Evolutionary conservation across 192 early-diverging fungal genomes (phyloP).

Genomic region (Umbelopsis ramanniana): DNA sequence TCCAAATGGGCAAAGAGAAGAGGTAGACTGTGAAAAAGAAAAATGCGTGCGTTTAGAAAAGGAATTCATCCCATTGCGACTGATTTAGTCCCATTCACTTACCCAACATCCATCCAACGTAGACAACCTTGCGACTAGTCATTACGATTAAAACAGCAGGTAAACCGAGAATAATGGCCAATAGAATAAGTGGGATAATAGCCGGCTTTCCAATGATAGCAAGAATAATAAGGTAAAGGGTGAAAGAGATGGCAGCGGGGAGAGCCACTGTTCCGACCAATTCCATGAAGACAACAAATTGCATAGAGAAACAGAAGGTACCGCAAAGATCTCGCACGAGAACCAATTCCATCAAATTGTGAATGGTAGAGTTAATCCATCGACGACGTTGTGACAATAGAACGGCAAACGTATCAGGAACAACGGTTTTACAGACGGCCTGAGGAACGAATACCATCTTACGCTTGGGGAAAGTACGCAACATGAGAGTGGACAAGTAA

Average conservation of each 20-base stretch:
- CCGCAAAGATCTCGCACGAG: slow-evolving; percentile 90
- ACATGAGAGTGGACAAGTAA: slow-evolving; percentile 81
- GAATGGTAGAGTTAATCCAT: slow-evolving; percentile 95
- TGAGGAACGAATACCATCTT: slow-evolving; percentile 85
- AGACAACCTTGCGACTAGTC: slow-evolving; percentile 70
- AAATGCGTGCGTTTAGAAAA: slow-evolving; percentile 27
- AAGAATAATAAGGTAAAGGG: slow-evolving; percentile 71
- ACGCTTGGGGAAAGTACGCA: slow-evolving; percentile 78
- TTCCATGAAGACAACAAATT: slow-evolving; percentile 94
- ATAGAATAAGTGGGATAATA: slow-evolving; percentile 68
- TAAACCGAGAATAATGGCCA: slow-evolving; percentile 65
- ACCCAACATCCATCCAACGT: slow-evolving; percentile 76
- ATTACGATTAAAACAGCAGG: slow-evolving; percentile 75
- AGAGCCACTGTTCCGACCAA: slow-evolving; percentile 86
- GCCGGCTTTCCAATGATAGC: slow-evolving; percentile 35
- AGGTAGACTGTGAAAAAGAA: slow-evolving; percentile 49
- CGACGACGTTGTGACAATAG: slow-evolving; percentile 87
- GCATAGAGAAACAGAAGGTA: slow-evolving; percentile 93
- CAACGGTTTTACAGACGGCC: slow-evolving; percentile 80
- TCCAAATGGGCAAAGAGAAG: slow-evolving; percentile 74
- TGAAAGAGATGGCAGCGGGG: slow-evolving; percentile 85
- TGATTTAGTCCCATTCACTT: no score
- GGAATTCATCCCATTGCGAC: slow-evolving; percentile 32
- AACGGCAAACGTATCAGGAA: slow-evolving; percentile 77
- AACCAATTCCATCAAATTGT: slow-evolving; percentile 88